These are phyloP conservation scores for Avicennia marina DNA, from an alignment of 257 asterid genomes.

Conservation along the genomic window DNA sequence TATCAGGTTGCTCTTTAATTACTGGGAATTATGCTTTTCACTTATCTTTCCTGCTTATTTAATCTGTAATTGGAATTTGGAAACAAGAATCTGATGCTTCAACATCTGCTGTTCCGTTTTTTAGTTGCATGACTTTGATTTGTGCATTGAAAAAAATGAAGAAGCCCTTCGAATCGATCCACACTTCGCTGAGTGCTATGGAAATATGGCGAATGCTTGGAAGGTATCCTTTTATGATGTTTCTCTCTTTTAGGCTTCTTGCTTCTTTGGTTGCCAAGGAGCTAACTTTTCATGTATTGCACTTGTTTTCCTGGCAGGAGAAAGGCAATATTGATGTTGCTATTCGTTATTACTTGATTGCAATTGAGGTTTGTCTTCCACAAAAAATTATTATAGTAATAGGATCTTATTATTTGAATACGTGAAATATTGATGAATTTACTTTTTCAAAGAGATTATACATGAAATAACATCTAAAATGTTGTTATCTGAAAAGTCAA, in stretches of 20 bases:
- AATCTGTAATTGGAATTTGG: constrained; percentile 3
- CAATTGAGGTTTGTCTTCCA: constrained; percentile 75
- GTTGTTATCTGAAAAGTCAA: too few relatives aligned
- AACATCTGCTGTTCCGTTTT: constrained; percentile 16
- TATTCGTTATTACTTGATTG: constrained; percentile 87
- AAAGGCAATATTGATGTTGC: constrained; percentile 94
- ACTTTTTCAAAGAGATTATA: too few relatives aligned
- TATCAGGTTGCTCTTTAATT: constrained; percentile 64
- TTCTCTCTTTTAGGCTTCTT: constrained; percentile 12
- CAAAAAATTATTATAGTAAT: too few relatives aligned
- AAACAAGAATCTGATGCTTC: constrained; percentile 17
- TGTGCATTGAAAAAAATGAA: constrained; percentile 86
- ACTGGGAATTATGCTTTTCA: neutral
- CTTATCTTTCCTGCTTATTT: neutral
- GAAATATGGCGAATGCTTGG: constrained; percentile 99
- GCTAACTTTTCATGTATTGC: constrained; percentile 11
- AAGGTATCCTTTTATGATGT: constrained; percentile 48
- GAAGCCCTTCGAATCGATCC: constrained; percentile 92
- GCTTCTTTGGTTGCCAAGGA: constrained; percentile 15
- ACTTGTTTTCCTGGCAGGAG: constrained; percentile 55
- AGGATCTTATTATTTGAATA: too few relatives aligned
- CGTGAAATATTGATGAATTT: too few relatives aligned
- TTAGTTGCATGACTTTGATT: constrained; percentile 87
- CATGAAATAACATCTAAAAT: too few relatives aligned
- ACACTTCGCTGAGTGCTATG: constrained; percentile 97